Base-by-base conservation (phyloP, 179 eudicot species). In the Actinidia polygama region DNA sequence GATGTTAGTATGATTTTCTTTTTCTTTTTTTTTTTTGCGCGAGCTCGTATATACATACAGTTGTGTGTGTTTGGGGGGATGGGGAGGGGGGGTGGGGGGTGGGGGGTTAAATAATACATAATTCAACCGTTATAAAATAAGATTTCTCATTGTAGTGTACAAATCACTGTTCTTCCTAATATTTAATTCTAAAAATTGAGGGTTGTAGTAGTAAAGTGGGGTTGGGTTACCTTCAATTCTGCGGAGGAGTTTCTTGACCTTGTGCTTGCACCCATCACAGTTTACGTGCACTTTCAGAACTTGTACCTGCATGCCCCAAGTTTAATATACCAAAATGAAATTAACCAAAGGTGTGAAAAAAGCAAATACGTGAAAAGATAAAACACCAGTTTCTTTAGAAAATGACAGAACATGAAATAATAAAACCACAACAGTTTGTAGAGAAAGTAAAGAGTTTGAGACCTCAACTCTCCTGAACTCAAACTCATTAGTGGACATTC, bases 241-340 rank as follows among this genome's bases (percentile, higher is more conserved):
- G 12, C 66, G 80, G 4, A 90, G 86, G 58, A 84, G 78, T 55
- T 90, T 90, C 88, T 88, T 84, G 19, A 68, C 49, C 46, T 36
- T 68, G n/a, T 15, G 49, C 73, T 68, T 68, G 47, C 73, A 68
- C 50, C 92, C 92, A 10, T 84, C 77, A 75, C 92, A 90, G 23
- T 90, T 73, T 73, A 90, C 79, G 47, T 88, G 71, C 82, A 90
- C 89, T 67, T 88, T 88, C 36, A 90, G 86, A 73, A 87, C 85
- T 82, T 81, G 85, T 40, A 88, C 84, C 92, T 90, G 88, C 57
- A 30, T 30, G 36, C 77, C 50, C 51, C 75, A 18, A 67, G 46
- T 3, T 12, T 0, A 14, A 36, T 68, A 30, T 5, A 36, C 1
- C 36, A 15, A 0, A 24, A 6, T 30, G n/a, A 36, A 30, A 68